A percentile compares a stretch with the other conserved stretches of the same genome.
These are phyloP conservation scores for Crotalaria pallida DNA, from an alignment of 306 rosid genomes.

Conservation along the genomic window DNA sequence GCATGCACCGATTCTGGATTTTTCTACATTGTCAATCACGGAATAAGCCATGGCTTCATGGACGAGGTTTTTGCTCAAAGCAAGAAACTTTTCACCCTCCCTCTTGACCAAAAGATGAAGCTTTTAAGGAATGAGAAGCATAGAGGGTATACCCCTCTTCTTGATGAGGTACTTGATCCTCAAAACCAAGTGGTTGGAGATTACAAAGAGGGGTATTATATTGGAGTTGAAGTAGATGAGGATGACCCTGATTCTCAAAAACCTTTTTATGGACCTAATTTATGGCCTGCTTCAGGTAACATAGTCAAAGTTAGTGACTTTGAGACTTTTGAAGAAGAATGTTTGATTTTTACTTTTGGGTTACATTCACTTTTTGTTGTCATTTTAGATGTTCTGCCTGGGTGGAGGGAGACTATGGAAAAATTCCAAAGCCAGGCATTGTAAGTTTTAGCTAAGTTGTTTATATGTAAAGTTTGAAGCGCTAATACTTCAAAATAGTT, in stretches of 20 bases:
- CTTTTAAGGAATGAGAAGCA: slow-evolving; percentile 75
- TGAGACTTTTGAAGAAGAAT: not conserved
- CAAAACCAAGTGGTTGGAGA: slow-evolving; percentile 79
- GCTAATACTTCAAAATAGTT: no score
- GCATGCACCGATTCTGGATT: slow-evolving; percentile 94
- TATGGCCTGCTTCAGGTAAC: slow-evolving; percentile 86
- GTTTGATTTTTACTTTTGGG: not conserved
- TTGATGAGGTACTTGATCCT: slow-evolving; percentile 73
- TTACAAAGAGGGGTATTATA: slow-evolving; percentile 87
- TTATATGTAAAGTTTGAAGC: no score
- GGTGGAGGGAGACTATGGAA: slow-evolving; percentile 89
- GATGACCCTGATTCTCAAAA: slow-evolving; percentile 51
- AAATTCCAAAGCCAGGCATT: slow-evolving; percentile 61
- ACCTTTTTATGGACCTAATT: slow-evolving; percentile 84
- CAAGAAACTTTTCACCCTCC: slow-evolving; percentile 53
- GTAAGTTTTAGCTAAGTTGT: slow-evolving; percentile 41
- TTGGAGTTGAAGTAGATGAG: slow-evolving; percentile 69
- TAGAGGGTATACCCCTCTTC: slow-evolving; percentile 85
- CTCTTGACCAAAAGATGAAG: slow-evolving; percentile 60
- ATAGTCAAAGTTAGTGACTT: not conserved
- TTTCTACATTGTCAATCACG: slow-evolving; percentile 86
- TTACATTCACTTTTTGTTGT: not conserved
- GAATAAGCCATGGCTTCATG: slow-evolving; percentile 60
- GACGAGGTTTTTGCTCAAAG: slow-evolving; percentile 70
- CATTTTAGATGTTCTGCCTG: slow-evolving; percentile 54